Conservation (phyloP, 2,329 filamentous ascomycete species). For the Ustulina deusta region DNA sequence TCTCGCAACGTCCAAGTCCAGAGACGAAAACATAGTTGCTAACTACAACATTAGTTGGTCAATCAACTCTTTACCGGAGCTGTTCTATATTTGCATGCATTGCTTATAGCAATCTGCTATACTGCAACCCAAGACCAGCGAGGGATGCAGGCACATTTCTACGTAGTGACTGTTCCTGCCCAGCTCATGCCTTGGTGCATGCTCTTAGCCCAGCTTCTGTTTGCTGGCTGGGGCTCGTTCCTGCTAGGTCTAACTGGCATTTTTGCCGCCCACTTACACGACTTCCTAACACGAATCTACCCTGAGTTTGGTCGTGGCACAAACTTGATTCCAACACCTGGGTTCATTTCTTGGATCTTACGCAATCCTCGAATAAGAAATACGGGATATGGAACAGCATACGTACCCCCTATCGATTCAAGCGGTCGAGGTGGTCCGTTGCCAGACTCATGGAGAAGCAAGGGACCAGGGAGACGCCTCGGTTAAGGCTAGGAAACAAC, state of each 20-base stretch:
- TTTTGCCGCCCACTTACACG: conserved; percentile 86
- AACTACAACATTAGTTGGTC: conserved; percentile 57
- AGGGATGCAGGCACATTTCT: conserved; percentile 79
- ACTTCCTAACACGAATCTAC: conserved; percentile 90
- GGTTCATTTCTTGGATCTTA: conserved; percentile 76
- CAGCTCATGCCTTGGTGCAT: conserved; percentile 85
- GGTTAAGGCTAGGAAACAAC: conserved; percentile 55
- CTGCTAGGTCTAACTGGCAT: conserved; percentile 80
- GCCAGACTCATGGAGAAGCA: conserved; percentile 72
- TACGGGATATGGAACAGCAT: conserved; percentile 74
- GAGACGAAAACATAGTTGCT: conserved; percentile 39
- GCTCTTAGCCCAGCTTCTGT: conserved; percentile 78
- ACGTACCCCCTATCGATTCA: conserved; percentile 52
- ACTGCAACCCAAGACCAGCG: conserved; percentile 89
- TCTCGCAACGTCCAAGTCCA: conserved; percentile 26
- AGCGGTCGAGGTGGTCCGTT: conserved; percentile 62
- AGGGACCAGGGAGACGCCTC: conserved; percentile 72
- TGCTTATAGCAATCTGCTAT: conserved; percentile 84
- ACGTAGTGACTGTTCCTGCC: conserved; percentile 85
- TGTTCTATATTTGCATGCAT: conserved; percentile 68
- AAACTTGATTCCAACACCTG: conserved; percentile 81
- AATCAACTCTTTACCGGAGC: conserved; percentile 65
- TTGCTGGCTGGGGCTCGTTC: conserved; percentile 68
- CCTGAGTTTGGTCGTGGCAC: conserved; percentile 87
- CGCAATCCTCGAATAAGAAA: conserved; percentile 60